Evolutionary conservation across 495 filamentous ascomycete genomes (phyloP).

Genomic region (Staphylotrichum tortipilum): DNA sequence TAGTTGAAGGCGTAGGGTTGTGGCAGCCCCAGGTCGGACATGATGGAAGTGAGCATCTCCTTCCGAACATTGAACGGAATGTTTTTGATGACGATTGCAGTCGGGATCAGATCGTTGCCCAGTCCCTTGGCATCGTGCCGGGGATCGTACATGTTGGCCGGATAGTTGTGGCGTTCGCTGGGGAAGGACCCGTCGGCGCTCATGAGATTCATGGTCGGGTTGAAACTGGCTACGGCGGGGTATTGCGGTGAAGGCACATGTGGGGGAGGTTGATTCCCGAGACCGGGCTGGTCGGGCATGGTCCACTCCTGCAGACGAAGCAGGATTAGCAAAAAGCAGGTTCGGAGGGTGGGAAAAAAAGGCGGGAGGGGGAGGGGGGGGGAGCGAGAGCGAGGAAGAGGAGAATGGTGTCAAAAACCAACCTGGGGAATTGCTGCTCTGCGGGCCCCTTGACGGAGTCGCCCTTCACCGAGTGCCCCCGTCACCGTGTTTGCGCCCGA

Average conservation of each 20-base stretch:
- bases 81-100: constrained; percentile 98
- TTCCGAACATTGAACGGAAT: constrained; percentile 98
- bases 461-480: constrained; percentile 39
- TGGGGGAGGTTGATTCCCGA: constrained; percentile 31
- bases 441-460: constrained; percentile 36
- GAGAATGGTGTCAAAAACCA: too few relatives aligned
- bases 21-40: constrained; percentile 85
- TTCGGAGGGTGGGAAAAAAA: not conserved
- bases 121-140: constrained; percentile 28
- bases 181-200: constrained; percentile 24
- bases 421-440: constrained; percentile 42
- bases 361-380: not conserved
- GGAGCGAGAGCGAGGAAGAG: not conserved
- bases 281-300: constrained; percentile 31
- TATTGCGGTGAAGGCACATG: constrained; percentile 30
- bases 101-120: constrained; percentile 76
- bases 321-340: constrained; percentile 3
- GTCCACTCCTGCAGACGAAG: constrained; percentile 38
- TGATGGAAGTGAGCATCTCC: constrained; percentile 82
- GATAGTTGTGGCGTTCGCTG: constrained; percentile 22
- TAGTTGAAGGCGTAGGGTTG: constrained; percentile 99
- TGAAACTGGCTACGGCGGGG: constrained; percentile 16
- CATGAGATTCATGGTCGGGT: constrained; percentile 21
- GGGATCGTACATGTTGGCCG: constrained; percentile 24
- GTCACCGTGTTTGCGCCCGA: constrained; percentile 38